Conservation (phyloP, 441 rosid genomes). For the Arabidopsis lyrata region DNA sequence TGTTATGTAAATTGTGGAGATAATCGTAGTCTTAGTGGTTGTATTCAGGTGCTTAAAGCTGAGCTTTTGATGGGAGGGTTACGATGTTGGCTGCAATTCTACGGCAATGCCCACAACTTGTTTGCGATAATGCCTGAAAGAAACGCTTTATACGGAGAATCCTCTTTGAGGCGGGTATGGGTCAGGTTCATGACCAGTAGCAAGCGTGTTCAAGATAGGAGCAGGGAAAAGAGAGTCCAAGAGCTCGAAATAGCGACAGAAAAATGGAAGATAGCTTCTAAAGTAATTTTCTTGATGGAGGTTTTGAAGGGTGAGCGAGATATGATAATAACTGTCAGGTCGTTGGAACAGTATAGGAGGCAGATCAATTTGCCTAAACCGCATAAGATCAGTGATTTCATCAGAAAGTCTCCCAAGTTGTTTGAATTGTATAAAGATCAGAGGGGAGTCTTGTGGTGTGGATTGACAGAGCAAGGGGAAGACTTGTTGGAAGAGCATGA, state of each 20-base stretch:
- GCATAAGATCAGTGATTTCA: slow-evolving; percentile 64
- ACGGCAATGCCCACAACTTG: slow-evolving; percentile 40
- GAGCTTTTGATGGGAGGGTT: slow-evolving; percentile 22
- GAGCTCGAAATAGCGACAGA: slow-evolving; percentile 78
- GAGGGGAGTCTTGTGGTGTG: slow-evolving; percentile 83
- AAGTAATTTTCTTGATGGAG: slow-evolving; percentile 69
- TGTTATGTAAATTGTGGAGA: neutral
- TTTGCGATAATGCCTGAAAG: slow-evolving; percentile 55
- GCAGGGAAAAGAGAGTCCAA: slow-evolving; percentile 63
- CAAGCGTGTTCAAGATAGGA: slow-evolving; percentile 84
- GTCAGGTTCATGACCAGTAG: slow-evolving; percentile 71
- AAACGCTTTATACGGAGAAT: slow-evolving; percentile 29
- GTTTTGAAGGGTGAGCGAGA: slow-evolving; percentile 69
- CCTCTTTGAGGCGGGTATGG: slow-evolving; percentile 47
- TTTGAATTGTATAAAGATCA: slow-evolving; percentile 79
- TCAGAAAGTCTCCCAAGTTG: slow-evolving; percentile 77
- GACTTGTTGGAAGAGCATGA: slow-evolving; percentile 70
- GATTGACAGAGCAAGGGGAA: slow-evolving; percentile 70
- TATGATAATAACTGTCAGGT: slow-evolving; percentile 64
- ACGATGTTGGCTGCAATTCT: neutral
- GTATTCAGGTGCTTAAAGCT: neutral
- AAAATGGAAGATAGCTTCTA: slow-evolving; percentile 74
- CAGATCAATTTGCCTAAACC: slow-evolving; percentile 73
- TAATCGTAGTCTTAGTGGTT: slow-evolving; percentile 21
- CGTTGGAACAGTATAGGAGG: slow-evolving; percentile 59